phyloP scores from a whole-genome alignment of 2,329 filamentous ascomycete species.

The Alternaria sp. region DNA sequence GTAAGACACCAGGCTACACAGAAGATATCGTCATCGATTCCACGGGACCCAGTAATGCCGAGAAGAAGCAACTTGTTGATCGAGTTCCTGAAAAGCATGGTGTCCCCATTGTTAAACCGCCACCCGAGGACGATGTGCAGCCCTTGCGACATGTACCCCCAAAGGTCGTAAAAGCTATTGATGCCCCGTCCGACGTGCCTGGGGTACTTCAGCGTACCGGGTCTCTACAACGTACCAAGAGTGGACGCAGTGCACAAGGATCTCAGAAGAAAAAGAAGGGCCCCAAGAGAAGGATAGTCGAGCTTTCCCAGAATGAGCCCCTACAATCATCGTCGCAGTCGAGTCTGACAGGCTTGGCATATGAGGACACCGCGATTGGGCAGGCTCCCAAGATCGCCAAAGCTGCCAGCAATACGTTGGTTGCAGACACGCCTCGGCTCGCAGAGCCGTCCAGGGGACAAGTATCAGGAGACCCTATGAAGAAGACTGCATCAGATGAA shows the following conservation, averaged over 20 bases:
- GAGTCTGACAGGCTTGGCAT: slow-evolving; percentile 42
- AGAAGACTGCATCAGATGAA: slow-evolving; percentile 35
- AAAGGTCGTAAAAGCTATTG: slow-evolving; percentile 57
- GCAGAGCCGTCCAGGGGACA: slow-evolving; percentile 37
- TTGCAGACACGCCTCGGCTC: slow-evolving; percentile 36
- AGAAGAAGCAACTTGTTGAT: slow-evolving; percentile 85
- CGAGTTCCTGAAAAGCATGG: slow-evolving; percentile 78
- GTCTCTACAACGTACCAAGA: slow-evolving; percentile 50
- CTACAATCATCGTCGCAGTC: slow-evolving; percentile 38
- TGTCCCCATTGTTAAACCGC: slow-evolving; percentile 79
- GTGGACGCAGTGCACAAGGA: slow-evolving; percentile 47
- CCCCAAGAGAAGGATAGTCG: slow-evolving; percentile 66
- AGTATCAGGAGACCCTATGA: slow-evolving; percentile 42
- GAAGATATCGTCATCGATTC: slow-evolving; percentile 92
- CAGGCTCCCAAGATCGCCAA: slow-evolving; percentile 31
- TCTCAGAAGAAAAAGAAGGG: slow-evolving; percentile 67
- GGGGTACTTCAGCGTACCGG: slow-evolving; percentile 34
- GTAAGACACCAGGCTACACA: slow-evolving; percentile 85
- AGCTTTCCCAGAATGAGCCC: slow-evolving; percentile 61
- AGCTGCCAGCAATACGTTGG: slow-evolving; percentile 17
- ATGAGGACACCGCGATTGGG: slow-evolving; percentile 30
- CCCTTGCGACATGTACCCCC: slow-evolving; percentile 67
- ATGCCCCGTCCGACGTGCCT: slow-evolving; percentile 25
- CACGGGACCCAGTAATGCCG: slow-evolving; percentile 81
- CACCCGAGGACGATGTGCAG: slow-evolving; percentile 66